Conservation (phyloP, 2,329 filamentous ascomycete genomes). For the Aureobasidium sp. region DNA sequence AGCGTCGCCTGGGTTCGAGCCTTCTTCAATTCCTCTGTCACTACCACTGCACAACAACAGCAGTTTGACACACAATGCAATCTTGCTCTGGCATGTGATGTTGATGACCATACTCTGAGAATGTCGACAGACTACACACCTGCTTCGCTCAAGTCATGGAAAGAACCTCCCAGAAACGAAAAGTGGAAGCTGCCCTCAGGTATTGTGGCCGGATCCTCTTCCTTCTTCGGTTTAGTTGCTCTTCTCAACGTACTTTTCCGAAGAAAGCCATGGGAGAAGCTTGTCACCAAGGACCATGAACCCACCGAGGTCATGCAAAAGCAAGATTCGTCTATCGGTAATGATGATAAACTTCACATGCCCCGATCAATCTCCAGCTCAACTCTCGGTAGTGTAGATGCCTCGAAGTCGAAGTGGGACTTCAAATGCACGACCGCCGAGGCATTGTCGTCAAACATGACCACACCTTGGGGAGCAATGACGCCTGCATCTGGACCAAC, state of each 20-base stretch:
- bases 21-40: slow-evolving; percentile 45
- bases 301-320: neutral
- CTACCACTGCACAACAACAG: slow-evolving; percentile 22
- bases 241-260: slow-evolving; percentile 8
- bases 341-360: neutral
- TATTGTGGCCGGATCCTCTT: neutral
- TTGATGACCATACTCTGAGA: slow-evolving; percentile 1
- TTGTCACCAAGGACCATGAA: neutral
- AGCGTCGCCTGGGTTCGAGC: slow-evolving; percentile 40
- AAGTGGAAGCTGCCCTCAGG: neutral
- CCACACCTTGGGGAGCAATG: neutral
- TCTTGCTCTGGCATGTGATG: neutral
- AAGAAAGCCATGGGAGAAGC: neutral
- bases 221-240: neutral
- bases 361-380: neutral
- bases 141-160: neutral
- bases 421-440: neutral
- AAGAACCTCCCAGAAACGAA: slow-evolving; percentile 1
- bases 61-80: neutral
- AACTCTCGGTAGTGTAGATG: neutral
- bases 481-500: neutral
- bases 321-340: neutral
- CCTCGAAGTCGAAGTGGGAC: neutral
- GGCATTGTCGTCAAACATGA: slow-evolving; percentile 1
- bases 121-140: neutral